Evolutionary conservation across 148 eudicot species (phyloP), one percentile per base, ranked within the genome.

Genomic region (Chenopodium berlandieri): DNA sequence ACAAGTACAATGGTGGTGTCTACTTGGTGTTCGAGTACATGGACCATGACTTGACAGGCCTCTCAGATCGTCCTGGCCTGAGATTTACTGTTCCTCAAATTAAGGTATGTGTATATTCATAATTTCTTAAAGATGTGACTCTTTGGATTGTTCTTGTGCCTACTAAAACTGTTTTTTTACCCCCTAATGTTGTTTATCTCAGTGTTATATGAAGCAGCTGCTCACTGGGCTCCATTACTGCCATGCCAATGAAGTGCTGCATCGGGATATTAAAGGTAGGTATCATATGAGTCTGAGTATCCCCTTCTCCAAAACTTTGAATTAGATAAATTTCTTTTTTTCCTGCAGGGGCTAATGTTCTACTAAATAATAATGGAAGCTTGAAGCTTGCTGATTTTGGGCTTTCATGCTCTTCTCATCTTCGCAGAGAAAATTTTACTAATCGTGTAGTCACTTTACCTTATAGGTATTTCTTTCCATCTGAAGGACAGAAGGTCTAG

Each of bases 21-120:
- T 94, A 91, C 84, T 88, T 92, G 94, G 98, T 94, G 50, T 91
- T 94, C 75, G 98, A 94, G 85, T 92, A 92, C 83, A 94, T 94
- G 98, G 98, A 92, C 83, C 98, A 91, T 82, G 98, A 94, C 79
- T 81, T 91, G 76, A 89, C 91, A 72, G 92, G 94, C 74, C 94
- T 91, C 65, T 72, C 54, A 40, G 75, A 72, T 60, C 97, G 97
- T 65, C 97, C 95, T 78, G 95, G 93, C 50, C 84, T 87, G 87
- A 85, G 90, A 81, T 88, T 88, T 68, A 88, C 90, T 23, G 46
- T 74, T 73, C 83, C 83, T 25, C 83, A 81, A 48, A 79, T 83
- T n/a, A 83, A 83, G 86, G 86, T 79, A 47, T 65, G 32, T 40
- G 19, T 9, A 58, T 0, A 67, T n/a, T 12, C 2, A 19, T 5